phyloP scores from a whole-genome alignment of 768 basidiomycete species.

The Steccherinum ochraceum region DNA sequence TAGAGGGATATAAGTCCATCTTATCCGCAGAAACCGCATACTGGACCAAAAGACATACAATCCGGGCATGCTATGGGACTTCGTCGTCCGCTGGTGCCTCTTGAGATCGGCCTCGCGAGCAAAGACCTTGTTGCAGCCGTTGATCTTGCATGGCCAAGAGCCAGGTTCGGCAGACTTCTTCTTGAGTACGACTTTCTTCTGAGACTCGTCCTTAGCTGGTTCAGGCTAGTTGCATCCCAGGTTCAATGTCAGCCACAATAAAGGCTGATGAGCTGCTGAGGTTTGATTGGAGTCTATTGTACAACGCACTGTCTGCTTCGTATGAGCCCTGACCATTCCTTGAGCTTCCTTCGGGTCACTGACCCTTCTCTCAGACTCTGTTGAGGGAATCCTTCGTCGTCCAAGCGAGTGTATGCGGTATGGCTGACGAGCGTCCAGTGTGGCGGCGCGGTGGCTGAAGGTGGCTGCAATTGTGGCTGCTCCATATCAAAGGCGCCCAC shows the following conservation, averaged over 20 bases:
- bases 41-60: constrained; percentile 46
- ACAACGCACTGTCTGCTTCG: constrained; percentile 28
- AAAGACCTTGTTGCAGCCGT: constrained; percentile 77
- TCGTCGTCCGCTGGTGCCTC: constrained; percentile 76
- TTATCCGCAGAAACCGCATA: constrained; percentile 8
- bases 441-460: background rate
- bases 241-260: constrained; percentile 18
- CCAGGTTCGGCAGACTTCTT: constrained; percentile 50
- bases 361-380: no score
- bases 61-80: constrained; percentile 65
- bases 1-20: constrained; percentile 8
- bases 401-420: no score
- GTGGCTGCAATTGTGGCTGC: no score
- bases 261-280: constrained; percentile 23
- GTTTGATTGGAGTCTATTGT: constrained; percentile 5
- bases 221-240: constrained; percentile 24
- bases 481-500: no score
- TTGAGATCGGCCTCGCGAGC: constrained; percentile 79
- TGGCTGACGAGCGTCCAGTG: no score
- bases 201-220: constrained; percentile 33
- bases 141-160: constrained; percentile 76
- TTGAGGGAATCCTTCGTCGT: no score
- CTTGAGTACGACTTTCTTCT: constrained; percentile 28
- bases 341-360: no score
- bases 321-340: constrained; percentile 21